These are phyloP conservation scores for Lonicera japonica DNA, from an alignment of 129 eudicot species.

Conservation along the genomic window DNA sequence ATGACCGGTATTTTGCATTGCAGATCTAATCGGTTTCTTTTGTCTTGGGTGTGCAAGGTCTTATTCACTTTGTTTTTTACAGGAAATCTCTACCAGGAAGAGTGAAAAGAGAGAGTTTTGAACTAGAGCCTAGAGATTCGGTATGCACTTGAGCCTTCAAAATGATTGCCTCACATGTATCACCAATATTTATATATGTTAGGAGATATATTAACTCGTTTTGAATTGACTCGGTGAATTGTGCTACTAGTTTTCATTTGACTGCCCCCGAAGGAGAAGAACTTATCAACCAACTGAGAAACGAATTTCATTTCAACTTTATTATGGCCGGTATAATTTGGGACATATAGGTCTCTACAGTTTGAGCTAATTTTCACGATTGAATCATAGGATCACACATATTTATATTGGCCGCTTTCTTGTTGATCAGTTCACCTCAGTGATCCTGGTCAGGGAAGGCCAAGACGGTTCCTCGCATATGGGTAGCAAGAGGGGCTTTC, in stretches of 20 bases:
- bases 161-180: neutral
- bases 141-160: conserved; percentile 1
- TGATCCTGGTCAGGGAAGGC: no score
- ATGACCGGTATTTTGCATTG: conserved; percentile 18
- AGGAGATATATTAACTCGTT: neutral
- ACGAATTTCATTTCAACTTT: neutral
- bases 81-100: conserved; percentile 6
- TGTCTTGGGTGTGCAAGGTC: neutral
- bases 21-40: neutral
- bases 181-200: neutral
- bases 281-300: neutral
- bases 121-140: conserved; percentile 9
- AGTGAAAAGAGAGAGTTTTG: conserved; percentile 14
- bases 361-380: no score
- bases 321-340: neutral
- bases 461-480: no score
- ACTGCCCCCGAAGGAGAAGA: neutral
- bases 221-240: neutral
- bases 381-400: no score
- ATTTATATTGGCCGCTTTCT: no score
- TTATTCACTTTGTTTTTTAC: neutral
- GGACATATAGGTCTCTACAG: no score
- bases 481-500: no score
- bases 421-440: no score
- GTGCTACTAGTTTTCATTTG: neutral